Conservation (phyloP, 2,329 filamentous ascomycete species). For the Sporothrix dimorphospora region DNA sequence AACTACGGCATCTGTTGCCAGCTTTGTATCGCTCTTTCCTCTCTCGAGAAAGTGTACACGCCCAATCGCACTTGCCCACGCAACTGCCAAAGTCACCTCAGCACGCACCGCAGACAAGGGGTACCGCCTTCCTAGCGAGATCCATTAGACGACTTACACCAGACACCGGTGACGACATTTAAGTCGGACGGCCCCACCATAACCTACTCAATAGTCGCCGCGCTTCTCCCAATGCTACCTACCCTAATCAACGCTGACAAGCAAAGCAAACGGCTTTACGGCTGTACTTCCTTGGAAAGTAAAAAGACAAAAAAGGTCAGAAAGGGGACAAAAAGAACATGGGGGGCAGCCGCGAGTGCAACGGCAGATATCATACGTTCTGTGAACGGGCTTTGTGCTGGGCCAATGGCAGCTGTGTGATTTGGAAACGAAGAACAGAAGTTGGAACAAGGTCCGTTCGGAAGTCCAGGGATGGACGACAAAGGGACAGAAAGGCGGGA, state of each 20-base stretch:
- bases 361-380: not conserved
- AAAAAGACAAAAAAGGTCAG: not conserved
- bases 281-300: not conserved
- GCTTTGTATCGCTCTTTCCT: conserved; percentile 6
- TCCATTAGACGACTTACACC: not conserved
- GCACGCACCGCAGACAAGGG: not conserved
- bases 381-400: not conserved
- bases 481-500: not conserved
- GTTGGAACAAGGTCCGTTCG: not conserved
- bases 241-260: conserved; percentile 1
- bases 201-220: not conserved
- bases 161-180: conserved; percentile 17
- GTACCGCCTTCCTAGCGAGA: not conserved
- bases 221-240: not conserved
- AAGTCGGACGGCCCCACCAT: not conserved
- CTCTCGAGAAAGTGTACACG: conserved; percentile 8
- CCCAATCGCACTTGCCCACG: not conserved
- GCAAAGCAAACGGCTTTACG: not conserved
- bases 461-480: not conserved
- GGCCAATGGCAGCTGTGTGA: conserved; percentile 10
- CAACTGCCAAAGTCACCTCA: not conserved
- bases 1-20: not conserved
- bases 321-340: not conserved
- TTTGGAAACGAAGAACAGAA: not conserved
- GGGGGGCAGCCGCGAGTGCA: not conserved